Percentiles rank a stretch among this genome's conserved stretches.
phyloP scores from a whole-genome alignment of 768 basidiomycete species.

The Lentinula guzmanii region DNA sequence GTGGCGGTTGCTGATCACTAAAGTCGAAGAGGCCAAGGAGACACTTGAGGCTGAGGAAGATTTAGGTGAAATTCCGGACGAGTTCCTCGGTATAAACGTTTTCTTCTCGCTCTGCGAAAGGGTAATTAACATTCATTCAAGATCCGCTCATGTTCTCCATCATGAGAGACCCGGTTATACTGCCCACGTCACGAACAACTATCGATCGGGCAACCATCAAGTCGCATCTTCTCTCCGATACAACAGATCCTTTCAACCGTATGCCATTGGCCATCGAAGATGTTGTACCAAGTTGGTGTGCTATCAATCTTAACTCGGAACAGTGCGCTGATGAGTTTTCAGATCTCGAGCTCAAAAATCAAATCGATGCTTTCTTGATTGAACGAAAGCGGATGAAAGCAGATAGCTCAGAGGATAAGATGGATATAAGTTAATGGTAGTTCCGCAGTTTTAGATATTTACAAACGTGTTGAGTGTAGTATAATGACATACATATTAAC shows the following conservation, averaged over 20 bases:
- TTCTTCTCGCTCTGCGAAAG: slow-evolving; percentile 5
- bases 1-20: slow-evolving; percentile 63
- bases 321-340: slow-evolving; percentile 11
- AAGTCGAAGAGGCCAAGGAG: slow-evolving; percentile 81
- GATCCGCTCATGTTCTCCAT: slow-evolving; percentile 88
- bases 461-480: not conserved
- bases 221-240: slow-evolving; percentile 85
- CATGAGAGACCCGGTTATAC: slow-evolving; percentile 91
- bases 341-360: slow-evolving; percentile 68
- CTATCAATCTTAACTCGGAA: not conserved
- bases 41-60: slow-evolving; percentile 86
- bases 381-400: slow-evolving; percentile 45
- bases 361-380: slow-evolving; percentile 65
- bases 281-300: slow-evolving; percentile 60
- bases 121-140: slow-evolving; percentile 21
- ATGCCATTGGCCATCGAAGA: slow-evolving; percentile 75
- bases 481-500: not conserved
- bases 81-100: slow-evolving; percentile 71
- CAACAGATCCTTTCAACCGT: slow-evolving; percentile 95
- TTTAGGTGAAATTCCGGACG: slow-evolving; percentile 89
- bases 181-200: slow-evolving; percentile 76
- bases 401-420: not conserved
- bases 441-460: not conserved
- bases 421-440: not conserved
- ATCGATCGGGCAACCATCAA: slow-evolving; percentile 93